Conservation (phyloP, 2,329 filamentous ascomycete species). For the Epichloe gansuensis region DNA sequence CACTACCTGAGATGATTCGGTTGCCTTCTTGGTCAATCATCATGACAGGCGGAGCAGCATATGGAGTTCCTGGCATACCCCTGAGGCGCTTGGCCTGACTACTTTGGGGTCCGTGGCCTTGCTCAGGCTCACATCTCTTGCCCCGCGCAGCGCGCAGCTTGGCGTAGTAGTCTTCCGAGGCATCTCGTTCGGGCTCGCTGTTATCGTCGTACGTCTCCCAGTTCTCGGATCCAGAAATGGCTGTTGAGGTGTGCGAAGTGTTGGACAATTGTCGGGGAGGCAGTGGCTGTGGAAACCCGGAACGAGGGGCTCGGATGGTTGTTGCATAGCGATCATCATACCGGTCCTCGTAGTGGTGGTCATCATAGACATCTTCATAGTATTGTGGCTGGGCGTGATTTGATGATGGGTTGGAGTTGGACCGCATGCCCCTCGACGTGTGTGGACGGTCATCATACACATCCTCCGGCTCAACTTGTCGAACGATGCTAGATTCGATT, state of each 20-base stretch:
- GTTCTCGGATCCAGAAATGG: slow-evolving; percentile 76
- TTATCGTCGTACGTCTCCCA: slow-evolving; percentile 94
- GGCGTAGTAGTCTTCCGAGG: slow-evolving; percentile 66
- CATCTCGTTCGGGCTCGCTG: slow-evolving; percentile 63
- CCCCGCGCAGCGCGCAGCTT: slow-evolving; percentile 55
- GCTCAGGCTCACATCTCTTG: slow-evolving; percentile 48
- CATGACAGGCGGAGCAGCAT: slow-evolving; percentile 33
- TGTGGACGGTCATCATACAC: slow-evolving; percentile 58
- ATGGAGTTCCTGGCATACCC: slow-evolving; percentile 30
- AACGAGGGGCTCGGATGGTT: slow-evolving; percentile 24
- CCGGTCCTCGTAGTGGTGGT: slow-evolving; percentile 9
- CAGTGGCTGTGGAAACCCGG: slow-evolving; percentile 28
- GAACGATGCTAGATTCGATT: slow-evolving; percentile 42
- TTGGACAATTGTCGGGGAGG: slow-evolving; percentile 47
- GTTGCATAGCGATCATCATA: slow-evolving; percentile 24
- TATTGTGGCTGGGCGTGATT: slow-evolving; percentile 19
- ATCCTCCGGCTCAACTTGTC: slow-evolving; percentile 62
- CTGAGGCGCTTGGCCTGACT: slow-evolving; percentile 40
- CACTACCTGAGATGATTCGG: slow-evolving; percentile 49
- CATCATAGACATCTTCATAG: slow-evolving; percentile 26
- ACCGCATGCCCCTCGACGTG: slow-evolving; percentile 21
- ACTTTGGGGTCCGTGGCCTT: slow-evolving; percentile 26
- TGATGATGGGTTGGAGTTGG: slow-evolving; percentile 29
- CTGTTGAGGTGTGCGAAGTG: slow-evolving; percentile 63
- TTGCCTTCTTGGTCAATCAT: slow-evolving; percentile 47